Conservation (phyloP, 352 stramenopile genomes). For the Globisporangium lucens region DNA sequence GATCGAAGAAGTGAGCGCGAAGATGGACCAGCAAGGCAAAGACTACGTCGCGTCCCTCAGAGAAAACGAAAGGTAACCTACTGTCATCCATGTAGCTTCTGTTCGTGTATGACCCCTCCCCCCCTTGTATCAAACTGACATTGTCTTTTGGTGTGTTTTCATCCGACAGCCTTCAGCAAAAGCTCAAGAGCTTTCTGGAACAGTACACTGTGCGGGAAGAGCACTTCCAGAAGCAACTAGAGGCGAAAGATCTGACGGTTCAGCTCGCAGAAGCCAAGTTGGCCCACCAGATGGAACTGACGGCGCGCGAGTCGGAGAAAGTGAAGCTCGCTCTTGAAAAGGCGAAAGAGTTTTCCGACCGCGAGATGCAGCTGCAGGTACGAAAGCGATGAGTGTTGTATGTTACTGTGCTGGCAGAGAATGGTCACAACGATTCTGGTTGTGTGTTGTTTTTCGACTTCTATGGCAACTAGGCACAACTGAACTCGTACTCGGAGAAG, state of each 20-base stretch:
- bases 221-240: constrained; percentile 78
- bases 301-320: constrained; percentile 59
- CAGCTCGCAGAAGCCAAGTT: constrained; percentile 82
- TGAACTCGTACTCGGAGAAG: constrained; percentile 84
- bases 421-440: not conserved
- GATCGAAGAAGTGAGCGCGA: constrained; percentile 86
- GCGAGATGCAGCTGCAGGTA: constrained; percentile 71
- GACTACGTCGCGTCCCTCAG: constrained; percentile 83
- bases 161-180: constrained; percentile 68
- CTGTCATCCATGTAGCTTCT: not conserved
- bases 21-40: constrained; percentile 85
- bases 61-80: constrained; percentile 65
- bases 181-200: constrained; percentile 80
- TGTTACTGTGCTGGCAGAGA: not conserved
- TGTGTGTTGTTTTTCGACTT: not conserved
- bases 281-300: constrained; percentile 75
- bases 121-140: not conserved
- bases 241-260: constrained; percentile 78
- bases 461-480: constrained; percentile 33
- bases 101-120: not conserved
- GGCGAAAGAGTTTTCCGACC: constrained; percentile 75
- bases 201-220: constrained; percentile 80
- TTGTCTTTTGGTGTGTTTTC: not conserved
- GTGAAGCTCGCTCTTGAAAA: constrained; percentile 80
- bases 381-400: not conserved